A percentile compares a stretch with the other conserved stretches of the same genome.
Conservation (phyloP, 148 eudicot species). For the Pharnaceum exiguum region DNA sequence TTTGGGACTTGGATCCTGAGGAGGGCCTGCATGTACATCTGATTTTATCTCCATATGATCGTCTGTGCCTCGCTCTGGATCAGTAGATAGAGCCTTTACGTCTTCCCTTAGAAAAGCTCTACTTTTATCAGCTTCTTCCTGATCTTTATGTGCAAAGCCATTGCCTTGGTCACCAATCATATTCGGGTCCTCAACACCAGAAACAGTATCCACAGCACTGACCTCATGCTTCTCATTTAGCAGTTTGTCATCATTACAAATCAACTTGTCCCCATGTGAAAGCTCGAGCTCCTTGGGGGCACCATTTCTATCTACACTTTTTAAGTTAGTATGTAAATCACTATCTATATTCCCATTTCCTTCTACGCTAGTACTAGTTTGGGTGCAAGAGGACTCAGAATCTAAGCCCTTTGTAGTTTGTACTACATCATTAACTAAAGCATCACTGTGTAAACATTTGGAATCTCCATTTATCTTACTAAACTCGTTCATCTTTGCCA, state of each 20-base stretch:
- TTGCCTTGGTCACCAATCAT: conserved; percentile 29
- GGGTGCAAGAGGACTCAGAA: conserved; percentile 58
- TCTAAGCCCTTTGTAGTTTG: conserved; percentile 47
- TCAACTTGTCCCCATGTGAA: conserved; percentile 24
- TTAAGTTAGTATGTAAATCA: conserved; percentile 30
- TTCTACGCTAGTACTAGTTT: conserved; percentile 36
- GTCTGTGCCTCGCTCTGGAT: conserved; percentile 29
- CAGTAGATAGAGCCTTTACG: conserved; percentile 18
- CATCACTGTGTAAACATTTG: conserved; percentile 24
- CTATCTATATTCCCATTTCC: conserved; percentile 42
- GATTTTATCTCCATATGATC: conserved; percentile 26
- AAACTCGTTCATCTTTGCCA: conserved; percentile 36
- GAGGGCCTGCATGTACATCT: conserved; percentile 23
- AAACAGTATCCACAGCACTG: conserved; percentile 24
- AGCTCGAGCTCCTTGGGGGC: conserved; percentile 28
- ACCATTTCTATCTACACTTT: conserved; percentile 39
- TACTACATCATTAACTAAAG: conserved; percentile 23
- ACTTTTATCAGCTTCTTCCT: conserved; percentile 30
- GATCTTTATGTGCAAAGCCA: conserved; percentile 27
- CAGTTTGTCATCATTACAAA: conserved; percentile 30
- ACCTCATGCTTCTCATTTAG: conserved; percentile 29
- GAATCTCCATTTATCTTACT: conserved; percentile 30
- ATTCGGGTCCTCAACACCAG: conserved; percentile 22
- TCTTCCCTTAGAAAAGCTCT: conserved; percentile 30
- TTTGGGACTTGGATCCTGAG: conserved; percentile 21